These are phyloP conservation scores for Leishmania major DNA, from an alignment of 208 protist species.

Conservation along the genomic window DNA sequence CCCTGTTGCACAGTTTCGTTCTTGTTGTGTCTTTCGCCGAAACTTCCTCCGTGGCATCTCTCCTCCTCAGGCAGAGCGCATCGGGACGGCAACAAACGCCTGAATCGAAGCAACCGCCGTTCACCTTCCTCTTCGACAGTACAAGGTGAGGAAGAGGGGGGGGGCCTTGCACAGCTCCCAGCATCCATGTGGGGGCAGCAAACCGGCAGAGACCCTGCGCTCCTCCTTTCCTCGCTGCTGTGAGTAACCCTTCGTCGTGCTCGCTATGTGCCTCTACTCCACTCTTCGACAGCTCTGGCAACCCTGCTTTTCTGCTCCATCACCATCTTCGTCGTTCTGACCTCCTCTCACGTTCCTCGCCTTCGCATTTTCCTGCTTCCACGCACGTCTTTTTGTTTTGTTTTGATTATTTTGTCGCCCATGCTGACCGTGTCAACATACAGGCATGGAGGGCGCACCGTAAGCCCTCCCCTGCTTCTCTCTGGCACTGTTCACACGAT, in stretches of 20 bases:
- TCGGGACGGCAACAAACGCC: background rate
- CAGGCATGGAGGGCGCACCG: background rate
- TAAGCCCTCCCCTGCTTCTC: background rate
- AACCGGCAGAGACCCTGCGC: background rate
- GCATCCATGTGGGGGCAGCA: background rate
- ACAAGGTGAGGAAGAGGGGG: background rate
- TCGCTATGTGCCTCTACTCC: background rate
- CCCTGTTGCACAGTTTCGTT: conserved; percentile 9
- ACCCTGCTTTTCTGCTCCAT: background rate
- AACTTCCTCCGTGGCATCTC: background rate
- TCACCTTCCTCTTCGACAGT: background rate
- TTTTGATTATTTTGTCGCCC: background rate
- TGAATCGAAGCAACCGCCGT: background rate
- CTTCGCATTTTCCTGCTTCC: background rate
- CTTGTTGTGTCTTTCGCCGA: background rate
- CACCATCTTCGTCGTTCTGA: background rate
- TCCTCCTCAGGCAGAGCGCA: background rate
- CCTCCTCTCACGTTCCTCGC: background rate
- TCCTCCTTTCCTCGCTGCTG: background rate
- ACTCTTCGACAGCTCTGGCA: too few relatives aligned
- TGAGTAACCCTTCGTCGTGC: background rate
- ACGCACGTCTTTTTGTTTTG: background rate
- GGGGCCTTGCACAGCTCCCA: background rate
- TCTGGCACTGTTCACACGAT: background rate
- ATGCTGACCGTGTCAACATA: background rate